Evolutionary conservation across 257 asterid species (phyloP), one percentile per base, ranked within the genome.

Genomic region (Ilex asprella): DNA sequence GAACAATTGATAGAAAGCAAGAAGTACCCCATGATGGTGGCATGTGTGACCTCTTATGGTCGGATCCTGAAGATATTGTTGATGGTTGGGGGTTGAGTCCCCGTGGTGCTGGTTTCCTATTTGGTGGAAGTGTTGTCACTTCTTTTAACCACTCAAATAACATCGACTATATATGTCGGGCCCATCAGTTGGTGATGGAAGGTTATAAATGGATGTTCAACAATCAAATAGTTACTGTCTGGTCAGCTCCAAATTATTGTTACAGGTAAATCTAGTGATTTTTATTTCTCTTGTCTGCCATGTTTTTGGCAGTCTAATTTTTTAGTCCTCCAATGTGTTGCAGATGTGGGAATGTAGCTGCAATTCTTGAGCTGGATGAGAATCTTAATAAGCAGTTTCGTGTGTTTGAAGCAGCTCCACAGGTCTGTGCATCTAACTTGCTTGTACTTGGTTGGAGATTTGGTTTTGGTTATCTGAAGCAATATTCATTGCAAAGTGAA

Each of bases 11-110:
- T 74, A 88, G 99, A 55, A 92, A 92, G 78, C 96, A 89, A 81
- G 99, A 92, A 75, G 99, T 92, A 70, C 97, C 99, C 49, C 99
- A 89, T 41, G 99, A 92, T 76, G 99, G 99, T 73, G 94, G 88
- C 68, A 92, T 92, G 99, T 92, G 99, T 59, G 99, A 92, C 76
- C 99, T 92, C 52, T 84, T 92, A 35, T 92, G 99, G 99, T 89
- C 99, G 12, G 99, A 92, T 72, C 99, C 99, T 15, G 97, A 92
- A 75, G 96, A 92, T 75, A 78, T 79, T 61, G 95, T 92, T 75
- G 96, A 89, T 56, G 97, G 99, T 49, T 92, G 99, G 99, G 96
- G 91, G 61, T 71, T 92, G 79, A 92, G 99, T 74, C 99, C 99
- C 16, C 97, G 99, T 43, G 99, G 99, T 67, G 99, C 99, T 3